Conservation (phyloP, 345 rosid genomes). For the Durio zibethinus region DNA sequence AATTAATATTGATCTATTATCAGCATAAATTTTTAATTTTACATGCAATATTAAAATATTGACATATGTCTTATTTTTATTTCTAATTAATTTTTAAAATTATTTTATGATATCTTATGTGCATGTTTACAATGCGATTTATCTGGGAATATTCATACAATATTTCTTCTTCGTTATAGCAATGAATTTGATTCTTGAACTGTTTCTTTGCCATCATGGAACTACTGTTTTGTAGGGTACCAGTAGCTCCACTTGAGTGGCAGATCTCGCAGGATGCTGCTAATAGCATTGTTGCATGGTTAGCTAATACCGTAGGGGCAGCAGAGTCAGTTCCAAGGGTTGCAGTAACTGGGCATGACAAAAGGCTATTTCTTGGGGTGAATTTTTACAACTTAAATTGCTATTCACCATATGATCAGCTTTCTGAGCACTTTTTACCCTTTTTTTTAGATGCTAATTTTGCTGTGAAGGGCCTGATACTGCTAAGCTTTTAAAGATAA, state of each 20-base stretch:
- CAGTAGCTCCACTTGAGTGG: slow-evolving; percentile 97
- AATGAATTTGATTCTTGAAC: neutral
- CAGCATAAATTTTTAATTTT: no score
- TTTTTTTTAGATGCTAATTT: neutral
- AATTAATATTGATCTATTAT: no score
- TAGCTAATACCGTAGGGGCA: slow-evolving; percentile 91
- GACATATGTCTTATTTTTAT: no score
- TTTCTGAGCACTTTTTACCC: neutral
- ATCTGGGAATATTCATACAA: neutral
- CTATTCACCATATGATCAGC: neutral
- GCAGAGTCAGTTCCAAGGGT: slow-evolving; percentile 94
- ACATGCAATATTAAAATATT: no score
- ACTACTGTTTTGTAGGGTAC: slow-evolving; percentile 48
- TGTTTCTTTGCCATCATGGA: neutral
- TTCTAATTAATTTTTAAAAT: no score
- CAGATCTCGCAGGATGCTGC: slow-evolving; percentile 96
- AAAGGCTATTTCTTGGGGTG: slow-evolving; percentile 79
- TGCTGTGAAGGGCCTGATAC: neutral
- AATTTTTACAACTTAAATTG: neutral
- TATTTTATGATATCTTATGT: neutral
- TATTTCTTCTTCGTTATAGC: neutral
- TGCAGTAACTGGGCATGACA: slow-evolving; percentile 97
- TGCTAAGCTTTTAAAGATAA: neutral
- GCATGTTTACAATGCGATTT: neutral
- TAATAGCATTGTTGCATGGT: slow-evolving; percentile 61